phyloP scores from a whole-genome alignment of 257 asterid species.

The Schizonepeta tenuifolia region DNA sequence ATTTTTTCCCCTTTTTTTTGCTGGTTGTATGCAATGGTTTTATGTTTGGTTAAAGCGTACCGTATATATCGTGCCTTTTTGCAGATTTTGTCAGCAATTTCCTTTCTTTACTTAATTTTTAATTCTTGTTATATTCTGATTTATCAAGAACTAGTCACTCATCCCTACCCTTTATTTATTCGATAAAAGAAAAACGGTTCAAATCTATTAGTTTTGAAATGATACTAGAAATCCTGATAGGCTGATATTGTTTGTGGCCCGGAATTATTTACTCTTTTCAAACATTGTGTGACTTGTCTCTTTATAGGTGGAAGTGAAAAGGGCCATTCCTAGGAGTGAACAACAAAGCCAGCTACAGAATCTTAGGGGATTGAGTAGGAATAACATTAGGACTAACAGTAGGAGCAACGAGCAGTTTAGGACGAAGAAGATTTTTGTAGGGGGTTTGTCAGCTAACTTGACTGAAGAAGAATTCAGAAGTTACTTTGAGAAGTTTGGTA shows the following conservation, averaged over 20 bases:
- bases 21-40: neutral
- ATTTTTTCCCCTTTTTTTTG: neutral
- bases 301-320: conserved; percentile 87
- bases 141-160: neutral
- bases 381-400: conserved; percentile 46
- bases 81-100: conserved; percentile 7
- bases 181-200: neutral
- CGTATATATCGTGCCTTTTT: neutral
- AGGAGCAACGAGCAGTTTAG: conserved; percentile 63
- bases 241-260: neutral
- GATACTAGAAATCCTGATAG: neutral
- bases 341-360: conserved; percentile 58
- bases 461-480: conserved; percentile 78
- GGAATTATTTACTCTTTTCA: conserved; percentile 18
- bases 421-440: conserved; percentile 93
- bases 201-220: neutral
- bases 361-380: conserved; percentile 52
- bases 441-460: conserved; percentile 83
- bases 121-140: neutral
- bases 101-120: neutral
- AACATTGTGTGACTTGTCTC: conserved; percentile 25
- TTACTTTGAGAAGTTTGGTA: conserved; percentile 85
- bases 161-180: neutral
- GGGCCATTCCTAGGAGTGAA: conserved; percentile 88
- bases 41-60: neutral